A percentile compares a stretch with the other conserved stretches of the same genome.
phyloP scores from a whole-genome alignment of 2,329 filamentous ascomycete species.

The Apiospora phragmitis region DNA sequence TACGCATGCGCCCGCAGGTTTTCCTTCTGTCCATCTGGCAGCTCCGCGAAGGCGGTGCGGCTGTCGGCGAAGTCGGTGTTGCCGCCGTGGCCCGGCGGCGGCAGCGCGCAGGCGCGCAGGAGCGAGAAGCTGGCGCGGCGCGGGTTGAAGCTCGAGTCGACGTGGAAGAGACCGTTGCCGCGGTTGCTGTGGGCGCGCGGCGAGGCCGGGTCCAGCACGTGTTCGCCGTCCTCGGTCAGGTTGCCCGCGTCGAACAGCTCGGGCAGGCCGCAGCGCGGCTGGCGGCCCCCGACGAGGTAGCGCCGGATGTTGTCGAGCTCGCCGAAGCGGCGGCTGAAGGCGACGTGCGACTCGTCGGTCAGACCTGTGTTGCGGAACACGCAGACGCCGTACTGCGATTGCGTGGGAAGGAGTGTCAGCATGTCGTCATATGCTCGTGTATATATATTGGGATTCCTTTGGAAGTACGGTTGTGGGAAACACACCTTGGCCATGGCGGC shows the following conservation, averaged over 20 bases:
- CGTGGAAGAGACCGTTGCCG: conserved; percentile 26
- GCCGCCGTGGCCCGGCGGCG: background rate
- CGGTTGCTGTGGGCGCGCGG: conserved; percentile 41
- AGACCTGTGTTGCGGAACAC: conserved; percentile 52
- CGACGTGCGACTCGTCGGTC: conserved; percentile 50
- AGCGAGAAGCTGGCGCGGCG: conserved; percentile 11
- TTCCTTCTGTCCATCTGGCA: background rate
- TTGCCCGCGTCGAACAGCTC: conserved; percentile 62
- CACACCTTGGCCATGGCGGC: conserved; percentile 35
- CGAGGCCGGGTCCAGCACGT: conserved; percentile 39
- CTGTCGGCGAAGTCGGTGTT: conserved; percentile 11
- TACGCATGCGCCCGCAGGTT: background rate
- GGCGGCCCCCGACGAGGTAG: conserved; percentile 46
- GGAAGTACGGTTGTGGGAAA: background rate
- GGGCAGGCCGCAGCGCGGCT: conserved; percentile 45
- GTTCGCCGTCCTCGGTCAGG: conserved; percentile 45
- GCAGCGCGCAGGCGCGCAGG: background rate
- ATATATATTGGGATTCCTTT: too few relatives aligned
- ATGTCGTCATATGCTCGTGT: background rate
- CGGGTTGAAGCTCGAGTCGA: conserved; percentile 13
- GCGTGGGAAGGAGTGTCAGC: background rate
- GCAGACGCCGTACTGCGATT: conserved; percentile 49
- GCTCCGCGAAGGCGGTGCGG: conserved; percentile 13
- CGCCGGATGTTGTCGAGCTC: conserved; percentile 56
- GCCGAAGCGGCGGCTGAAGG: conserved; percentile 51